A percentile compares a stretch with the other conserved stretches of the same genome.
phyloP scores from a whole-genome alignment of 805 yeast species.

The Spencermartinsiella europaea region DNA sequence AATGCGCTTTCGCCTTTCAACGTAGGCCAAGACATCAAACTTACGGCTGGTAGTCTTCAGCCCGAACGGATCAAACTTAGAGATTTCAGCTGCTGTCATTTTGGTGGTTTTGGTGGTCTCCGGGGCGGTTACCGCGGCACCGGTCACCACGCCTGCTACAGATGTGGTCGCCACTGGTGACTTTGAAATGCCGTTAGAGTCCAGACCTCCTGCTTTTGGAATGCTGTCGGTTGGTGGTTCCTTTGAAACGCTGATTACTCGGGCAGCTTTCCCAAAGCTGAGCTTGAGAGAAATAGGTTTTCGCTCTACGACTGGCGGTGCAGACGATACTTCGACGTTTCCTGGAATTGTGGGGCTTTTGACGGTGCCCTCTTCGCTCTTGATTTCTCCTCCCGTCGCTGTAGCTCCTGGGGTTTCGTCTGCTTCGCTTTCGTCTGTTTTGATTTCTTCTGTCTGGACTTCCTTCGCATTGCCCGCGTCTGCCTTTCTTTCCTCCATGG shows the following conservation, averaged over 20 bases:
- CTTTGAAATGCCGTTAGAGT: too few relatives aligned
- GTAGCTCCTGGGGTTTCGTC: too few relatives aligned
- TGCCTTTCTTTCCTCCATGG: too few relatives aligned
- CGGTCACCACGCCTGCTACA: too few relatives aligned
- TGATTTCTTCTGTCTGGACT: too few relatives aligned
- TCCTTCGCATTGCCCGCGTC: too few relatives aligned
- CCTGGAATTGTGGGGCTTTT: not conserved
- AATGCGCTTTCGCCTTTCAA: conserved; percentile 5
- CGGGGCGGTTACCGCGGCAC: too few relatives aligned
- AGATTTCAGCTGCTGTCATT: conserved; percentile 4
- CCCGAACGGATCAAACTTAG: conserved; percentile 14
- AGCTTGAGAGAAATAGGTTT: conserved; percentile 11
- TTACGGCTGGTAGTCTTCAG: conserved; percentile 6
- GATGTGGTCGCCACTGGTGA: too few relatives aligned
- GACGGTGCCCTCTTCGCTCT: not conserved
- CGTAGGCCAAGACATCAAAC: conserved; percentile 14
- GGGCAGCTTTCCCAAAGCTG: conserved; percentile 6
- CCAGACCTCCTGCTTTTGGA: too few relatives aligned
- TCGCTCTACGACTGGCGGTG: conserved; percentile 1
- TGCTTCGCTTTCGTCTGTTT: too few relatives aligned
- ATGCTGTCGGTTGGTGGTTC: too few relatives aligned
- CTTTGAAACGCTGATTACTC: too few relatives aligned
- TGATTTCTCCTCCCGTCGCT: conserved; percentile 3
- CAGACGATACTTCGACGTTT: not conserved
- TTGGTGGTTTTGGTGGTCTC: not conserved